Evolutionary conservation across 2,329 filamentous ascomycete genomes (phyloP).

Genomic region (Botryotinia narcissicola): DNA sequence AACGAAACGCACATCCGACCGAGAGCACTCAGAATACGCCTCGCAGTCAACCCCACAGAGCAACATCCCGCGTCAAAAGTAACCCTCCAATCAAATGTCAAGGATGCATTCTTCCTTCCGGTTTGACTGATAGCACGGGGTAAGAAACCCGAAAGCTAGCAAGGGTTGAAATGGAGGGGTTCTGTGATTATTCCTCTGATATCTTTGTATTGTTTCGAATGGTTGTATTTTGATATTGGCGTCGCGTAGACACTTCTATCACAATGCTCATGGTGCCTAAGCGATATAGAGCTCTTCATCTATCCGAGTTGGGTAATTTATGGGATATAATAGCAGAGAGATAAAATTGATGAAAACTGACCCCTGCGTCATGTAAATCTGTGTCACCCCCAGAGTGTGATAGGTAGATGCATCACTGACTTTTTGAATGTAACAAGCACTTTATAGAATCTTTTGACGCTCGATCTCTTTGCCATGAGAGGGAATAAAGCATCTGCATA

Average conservation of each 20-base stretch:
- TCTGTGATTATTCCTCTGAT: not conserved
- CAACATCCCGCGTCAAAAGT: not conserved
- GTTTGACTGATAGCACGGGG: not conserved
- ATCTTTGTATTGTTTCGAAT: not conserved
- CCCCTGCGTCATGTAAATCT: not conserved
- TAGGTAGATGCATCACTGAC: not conserved
- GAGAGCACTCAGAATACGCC: not conserved
- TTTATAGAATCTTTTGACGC: not conserved
- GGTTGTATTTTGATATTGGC: not conserved
- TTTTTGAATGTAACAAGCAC: not conserved
- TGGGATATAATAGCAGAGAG: not conserved
- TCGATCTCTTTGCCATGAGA: not conserved
- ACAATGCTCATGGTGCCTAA: not conserved
- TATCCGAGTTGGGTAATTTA: not conserved
- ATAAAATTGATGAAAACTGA: not conserved
- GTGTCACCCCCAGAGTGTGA: not conserved
- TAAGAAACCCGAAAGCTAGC: not conserved
- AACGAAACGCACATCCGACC: not conserved
- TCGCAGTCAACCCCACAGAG: slow-evolving; percentile 16
- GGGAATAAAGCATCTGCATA: not conserved
- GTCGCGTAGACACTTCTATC: not conserved
- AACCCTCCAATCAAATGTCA: not conserved
- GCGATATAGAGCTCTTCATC: not conserved
- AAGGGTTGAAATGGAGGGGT: not conserved
- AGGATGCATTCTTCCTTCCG: not conserved